Percentiles rank a stretch among this genome's conserved stretches.
Evolutionary conservation across 352 stramenopile genomes (phyloP).

Genomic region (Phytophthora tentaculata): DNA sequence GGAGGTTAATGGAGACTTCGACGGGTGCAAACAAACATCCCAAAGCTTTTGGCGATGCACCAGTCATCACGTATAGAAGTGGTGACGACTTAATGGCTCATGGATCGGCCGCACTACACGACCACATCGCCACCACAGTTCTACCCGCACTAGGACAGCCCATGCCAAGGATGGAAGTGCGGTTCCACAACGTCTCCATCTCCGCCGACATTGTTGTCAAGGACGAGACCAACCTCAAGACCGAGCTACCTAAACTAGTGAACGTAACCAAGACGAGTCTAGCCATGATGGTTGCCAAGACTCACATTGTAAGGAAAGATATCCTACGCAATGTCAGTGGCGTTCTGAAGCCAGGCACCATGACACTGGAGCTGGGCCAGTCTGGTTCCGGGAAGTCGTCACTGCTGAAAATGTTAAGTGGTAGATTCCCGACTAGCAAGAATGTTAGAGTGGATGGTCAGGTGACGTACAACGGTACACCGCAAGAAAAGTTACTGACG

Average conservation of each 20-base stretch:
- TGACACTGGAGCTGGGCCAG: constrained; percentile 27
- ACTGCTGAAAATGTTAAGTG: constrained; percentile 20
- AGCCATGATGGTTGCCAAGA: constrained; percentile 35
- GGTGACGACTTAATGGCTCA: constrained; percentile 15
- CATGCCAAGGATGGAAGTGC: constrained; percentile 42
- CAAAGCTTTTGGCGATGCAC: too few species aligned
- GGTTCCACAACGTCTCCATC: constrained; percentile 38
- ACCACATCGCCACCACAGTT: constrained; percentile 9
- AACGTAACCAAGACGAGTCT: constrained; percentile 12
- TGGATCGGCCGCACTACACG: constrained; percentile 10
- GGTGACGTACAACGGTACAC: constrained; percentile 15
- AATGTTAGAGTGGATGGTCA: constrained; percentile 1
- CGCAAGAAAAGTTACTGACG: not conserved
- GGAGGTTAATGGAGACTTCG: too few species aligned
- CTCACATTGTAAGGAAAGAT: constrained; percentile 42
- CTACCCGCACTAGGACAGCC: constrained; percentile 21
- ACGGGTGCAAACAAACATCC: too few species aligned
- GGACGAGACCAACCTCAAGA: constrained; percentile 16
- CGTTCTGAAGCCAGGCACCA: constrained; percentile 20
- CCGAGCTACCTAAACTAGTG: not conserved
- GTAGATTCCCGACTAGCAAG: constrained; percentile 5
- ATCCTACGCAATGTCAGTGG: constrained; percentile 53
- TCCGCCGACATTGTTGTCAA: constrained; percentile 33
- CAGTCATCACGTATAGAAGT: constrained; percentile 8
- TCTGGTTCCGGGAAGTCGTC: constrained; percentile 23